phyloP scores from a whole-genome alignment of 345 rosid species.

The Populus pruinosa region DNA sequence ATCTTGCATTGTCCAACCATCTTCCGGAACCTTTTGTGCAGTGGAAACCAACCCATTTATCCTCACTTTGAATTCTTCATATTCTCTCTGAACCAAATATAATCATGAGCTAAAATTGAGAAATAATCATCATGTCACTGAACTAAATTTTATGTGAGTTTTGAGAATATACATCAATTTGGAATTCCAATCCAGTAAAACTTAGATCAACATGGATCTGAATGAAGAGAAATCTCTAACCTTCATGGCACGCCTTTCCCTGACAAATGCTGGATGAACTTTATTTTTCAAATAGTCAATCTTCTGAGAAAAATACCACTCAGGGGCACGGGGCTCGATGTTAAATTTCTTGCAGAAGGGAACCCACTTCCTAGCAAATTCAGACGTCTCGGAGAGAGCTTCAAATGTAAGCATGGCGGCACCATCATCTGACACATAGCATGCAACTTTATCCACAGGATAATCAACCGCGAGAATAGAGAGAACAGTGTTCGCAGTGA shows the following conservation, averaged over 20 bases:
- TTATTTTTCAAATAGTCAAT: conserved; percentile 92
- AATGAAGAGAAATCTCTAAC: conserved; percentile 32
- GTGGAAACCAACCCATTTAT: conserved; percentile 90
- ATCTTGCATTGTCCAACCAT: conserved; percentile 99
- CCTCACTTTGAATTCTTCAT: conserved; percentile 88
- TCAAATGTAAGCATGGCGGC: conserved; percentile 99
- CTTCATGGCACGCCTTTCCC: conserved; percentile 97
- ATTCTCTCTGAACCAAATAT: conserved; percentile 66
- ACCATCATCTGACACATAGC: conserved; percentile 98
- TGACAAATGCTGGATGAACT: conserved; percentile 92
- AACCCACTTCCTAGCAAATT: conserved; percentile 96
- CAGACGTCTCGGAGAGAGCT: conserved; percentile 97
- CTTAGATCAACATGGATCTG: not conserved
- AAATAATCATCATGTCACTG: not conserved
- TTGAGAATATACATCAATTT: not conserved
- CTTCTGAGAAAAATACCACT: conserved; percentile 94
- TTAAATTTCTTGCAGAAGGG: conserved; percentile 90
- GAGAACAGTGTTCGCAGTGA: conserved; percentile 96
- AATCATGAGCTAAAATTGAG: not conserved
- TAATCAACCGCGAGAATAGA: conserved; percentile 98
- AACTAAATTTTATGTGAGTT: not conserved
- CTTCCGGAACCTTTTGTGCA: conserved; percentile 99
- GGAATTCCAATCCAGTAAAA: not conserved
- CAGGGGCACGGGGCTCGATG: conserved; percentile 98
- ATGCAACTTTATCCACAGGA: conserved; percentile 89